phyloP scores from a whole-genome alignment of 257 asterid genomes.

The Lithospermum erythrorhizon region DNA sequence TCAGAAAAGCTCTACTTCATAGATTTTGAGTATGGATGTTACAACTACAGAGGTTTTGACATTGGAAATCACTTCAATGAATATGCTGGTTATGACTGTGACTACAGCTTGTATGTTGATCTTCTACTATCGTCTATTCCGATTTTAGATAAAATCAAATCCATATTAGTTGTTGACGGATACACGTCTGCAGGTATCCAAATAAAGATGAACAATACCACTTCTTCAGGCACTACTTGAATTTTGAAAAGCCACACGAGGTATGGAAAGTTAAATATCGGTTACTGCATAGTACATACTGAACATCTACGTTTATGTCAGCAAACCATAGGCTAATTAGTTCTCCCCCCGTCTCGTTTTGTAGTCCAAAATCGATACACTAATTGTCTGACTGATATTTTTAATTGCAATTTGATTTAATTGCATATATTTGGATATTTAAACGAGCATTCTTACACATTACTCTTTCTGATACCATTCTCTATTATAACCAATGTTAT shows the following conservation, averaged over 20 bases:
- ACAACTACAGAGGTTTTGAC: slow-evolving; percentile 91
- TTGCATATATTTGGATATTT: too few species aligned
- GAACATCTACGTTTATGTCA: background rate
- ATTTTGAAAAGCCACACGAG: slow-evolving; percentile 50
- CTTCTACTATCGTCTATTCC: background rate
- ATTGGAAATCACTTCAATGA: slow-evolving; percentile 98
- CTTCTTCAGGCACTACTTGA: slow-evolving; percentile 81
- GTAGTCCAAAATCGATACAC: too few species aligned
- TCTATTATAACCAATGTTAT: background rate
- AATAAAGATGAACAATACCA: slow-evolving; percentile 54
- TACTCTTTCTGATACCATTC: background rate
- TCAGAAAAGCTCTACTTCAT: slow-evolving; percentile 88
- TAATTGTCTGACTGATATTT: too few species aligned
- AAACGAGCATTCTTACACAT: background rate
- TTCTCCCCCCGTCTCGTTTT: too few species aligned
- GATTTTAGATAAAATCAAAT: slow-evolving; percentile 6
- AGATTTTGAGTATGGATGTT: slow-evolving; percentile 94
- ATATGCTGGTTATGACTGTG: slow-evolving; percentile 98
- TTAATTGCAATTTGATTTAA: too few species aligned
- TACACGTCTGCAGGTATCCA: slow-evolving; percentile 55
- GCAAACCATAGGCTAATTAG: background rate
- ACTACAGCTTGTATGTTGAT: slow-evolving; percentile 58
- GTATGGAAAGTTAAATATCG: slow-evolving; percentile 17
- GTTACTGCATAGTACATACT: background rate
- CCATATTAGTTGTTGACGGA: slow-evolving; percentile 7